These are phyloP conservation scores for Epichloe amarillans DNA, from an alignment of 2,329 filamentous ascomycete species.

Conservation along the genomic window DNA sequence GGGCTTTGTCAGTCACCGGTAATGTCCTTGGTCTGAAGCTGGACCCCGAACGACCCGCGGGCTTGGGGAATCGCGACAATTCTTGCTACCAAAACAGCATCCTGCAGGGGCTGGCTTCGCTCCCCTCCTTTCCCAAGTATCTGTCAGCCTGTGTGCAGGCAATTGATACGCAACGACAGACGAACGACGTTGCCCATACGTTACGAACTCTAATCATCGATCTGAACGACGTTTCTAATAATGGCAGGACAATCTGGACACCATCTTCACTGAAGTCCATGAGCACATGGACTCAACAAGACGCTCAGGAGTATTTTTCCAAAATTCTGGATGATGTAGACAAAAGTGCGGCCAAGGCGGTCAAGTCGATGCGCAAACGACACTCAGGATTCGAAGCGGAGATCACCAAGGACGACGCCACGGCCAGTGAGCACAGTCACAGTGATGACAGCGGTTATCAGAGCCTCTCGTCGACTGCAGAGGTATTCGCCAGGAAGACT, in stretches of 20 bases:
- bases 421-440: constrained; percentile 35
- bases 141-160: constrained; percentile 34
- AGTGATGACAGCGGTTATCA: constrained; percentile 47
- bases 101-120: constrained; percentile 68
- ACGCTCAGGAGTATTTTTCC: constrained; percentile 94
- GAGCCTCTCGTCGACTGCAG: constrained; percentile 27
- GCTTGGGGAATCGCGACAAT: constrained; percentile 84
- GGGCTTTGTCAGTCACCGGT: constrained; percentile 39
- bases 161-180: constrained; percentile 13
- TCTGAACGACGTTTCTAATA: constrained; percentile 55
- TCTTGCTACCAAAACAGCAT: constrained; percentile 98
- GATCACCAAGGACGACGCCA: constrained; percentile 26
- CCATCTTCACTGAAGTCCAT: constrained; percentile 74
- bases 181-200: constrained; percentile 29
- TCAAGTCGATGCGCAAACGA: constrained; percentile 13
- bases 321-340: constrained; percentile 79
- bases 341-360: constrained; percentile 50
- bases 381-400: constrained; percentile 27
- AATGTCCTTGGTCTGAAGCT: constrained; percentile 26
- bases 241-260: constrained; percentile 70
- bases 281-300: constrained; percentile 92
- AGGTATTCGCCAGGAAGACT: constrained; percentile 22
- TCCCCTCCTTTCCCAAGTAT: constrained; percentile 56
- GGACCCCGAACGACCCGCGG: constrained; percentile 38
- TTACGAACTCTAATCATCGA: constrained; percentile 55